Percentiles rank a stretch among this genome's conserved stretches.
phyloP scores from a whole-genome alignment of 345 rosid genomes.

The Eutrema yunnanense region DNA sequence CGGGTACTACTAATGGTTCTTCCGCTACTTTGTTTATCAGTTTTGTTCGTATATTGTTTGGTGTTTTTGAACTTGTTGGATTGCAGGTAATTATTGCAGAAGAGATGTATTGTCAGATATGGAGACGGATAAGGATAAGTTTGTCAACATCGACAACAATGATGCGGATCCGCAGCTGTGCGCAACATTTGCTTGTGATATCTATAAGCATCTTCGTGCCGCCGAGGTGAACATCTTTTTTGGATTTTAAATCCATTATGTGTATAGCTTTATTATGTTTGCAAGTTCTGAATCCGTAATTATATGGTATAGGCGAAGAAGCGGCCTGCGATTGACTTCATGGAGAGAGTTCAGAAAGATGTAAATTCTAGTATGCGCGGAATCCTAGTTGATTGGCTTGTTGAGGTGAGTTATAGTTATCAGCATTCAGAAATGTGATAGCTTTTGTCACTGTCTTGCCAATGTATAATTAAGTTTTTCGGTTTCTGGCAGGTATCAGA shows the following conservation, averaged over 20 bases:
- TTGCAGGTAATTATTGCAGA: slow-evolving; percentile 54
- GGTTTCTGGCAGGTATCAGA: slow-evolving; percentile 61
- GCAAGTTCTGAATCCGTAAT: background rate
- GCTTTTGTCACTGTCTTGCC: background rate
- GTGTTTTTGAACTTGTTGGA: background rate
- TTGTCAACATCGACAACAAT: slow-evolving; percentile 52
- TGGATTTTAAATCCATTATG: background rate
- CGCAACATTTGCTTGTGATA: slow-evolving; percentile 52
- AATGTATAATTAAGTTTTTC: background rate
- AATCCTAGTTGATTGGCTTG: slow-evolving; percentile 91
- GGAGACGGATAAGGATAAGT: slow-evolving; percentile 37
- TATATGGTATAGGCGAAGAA: slow-evolving; percentile 49
- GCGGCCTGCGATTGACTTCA: slow-evolving; percentile 68
- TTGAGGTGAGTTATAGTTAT: slow-evolving; percentile 51
- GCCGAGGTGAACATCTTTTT: slow-evolving; percentile 45
- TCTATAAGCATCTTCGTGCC: slow-evolving; percentile 57
- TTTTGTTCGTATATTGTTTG: background rate
- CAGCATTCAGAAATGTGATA: background rate
- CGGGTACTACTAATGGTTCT: slow-evolving; percentile 32
- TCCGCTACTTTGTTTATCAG: background rate
- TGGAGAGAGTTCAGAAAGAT: slow-evolving; percentile 83
- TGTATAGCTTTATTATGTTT: background rate
- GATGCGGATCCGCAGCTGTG: slow-evolving; percentile 76
- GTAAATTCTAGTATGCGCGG: slow-evolving; percentile 80
- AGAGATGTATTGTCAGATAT: slow-evolving; percentile 48